Evolutionary conservation across 306 rosid genomes (phyloP).

Genomic region (Fagus crenata): DNA sequence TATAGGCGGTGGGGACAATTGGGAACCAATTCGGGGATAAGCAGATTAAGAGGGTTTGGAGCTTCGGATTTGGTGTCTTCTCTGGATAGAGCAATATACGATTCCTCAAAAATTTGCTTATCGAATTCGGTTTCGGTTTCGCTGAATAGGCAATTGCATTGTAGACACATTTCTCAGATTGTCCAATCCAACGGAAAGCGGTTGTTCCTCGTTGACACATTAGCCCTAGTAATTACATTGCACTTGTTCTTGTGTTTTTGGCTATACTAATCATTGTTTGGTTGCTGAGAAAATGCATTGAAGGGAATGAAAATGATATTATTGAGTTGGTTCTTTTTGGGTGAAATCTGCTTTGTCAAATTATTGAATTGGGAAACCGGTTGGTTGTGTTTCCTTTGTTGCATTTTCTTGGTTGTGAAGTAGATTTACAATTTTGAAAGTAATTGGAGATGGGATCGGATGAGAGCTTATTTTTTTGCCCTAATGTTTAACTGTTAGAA

Average conservation of each 20-base stretch:
- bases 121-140: slow-evolving; percentile 30
- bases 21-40: slow-evolving; percentile 36
- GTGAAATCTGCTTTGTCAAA: neutral
- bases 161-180: slow-evolving; percentile 49
- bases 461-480: neutral
- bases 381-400: neutral
- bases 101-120: slow-evolving; percentile 31
- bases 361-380: neutral
- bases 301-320: neutral
- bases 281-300: neutral
- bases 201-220: slow-evolving; percentile 80
- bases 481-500: neutral
- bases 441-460: neutral
- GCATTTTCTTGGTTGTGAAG: neutral
- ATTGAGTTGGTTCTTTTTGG: too few relatives aligned
- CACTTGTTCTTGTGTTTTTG: neutral
- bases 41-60: slow-evolving; percentile 42
- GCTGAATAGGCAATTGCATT: slow-evolving; percentile 36
- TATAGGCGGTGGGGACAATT: slow-evolving; percentile 51
- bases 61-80: slow-evolving; percentile 35
- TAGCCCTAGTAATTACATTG: slow-evolving; percentile 62
- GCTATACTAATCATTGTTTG: neutral
- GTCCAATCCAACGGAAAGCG: slow-evolving; percentile 68
- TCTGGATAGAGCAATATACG: slow-evolving; percentile 28
- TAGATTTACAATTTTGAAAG: neutral